Evolutionary conservation across 257 asterid species (phyloP).

Genomic region (Agastache rugosa): DNA sequence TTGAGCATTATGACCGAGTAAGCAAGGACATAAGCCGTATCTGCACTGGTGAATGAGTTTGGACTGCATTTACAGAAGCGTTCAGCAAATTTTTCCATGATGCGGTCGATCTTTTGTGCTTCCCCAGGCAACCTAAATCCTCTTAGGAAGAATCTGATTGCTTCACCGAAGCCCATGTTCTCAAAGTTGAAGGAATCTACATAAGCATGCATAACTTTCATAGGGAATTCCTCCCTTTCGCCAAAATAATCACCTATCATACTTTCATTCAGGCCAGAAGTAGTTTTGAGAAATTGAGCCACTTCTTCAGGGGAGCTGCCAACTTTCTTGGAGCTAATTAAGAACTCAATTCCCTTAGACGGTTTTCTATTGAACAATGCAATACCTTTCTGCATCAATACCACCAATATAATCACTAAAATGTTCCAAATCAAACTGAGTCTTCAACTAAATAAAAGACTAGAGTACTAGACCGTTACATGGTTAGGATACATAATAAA

Average conservation of each 20-base stretch:
- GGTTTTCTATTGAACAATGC: conserved; percentile 94
- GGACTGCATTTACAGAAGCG: conserved; percentile 98
- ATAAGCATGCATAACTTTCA: conserved; percentile 98
- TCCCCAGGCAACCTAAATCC: conserved; percentile 99
- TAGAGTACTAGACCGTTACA: conserved; percentile 17
- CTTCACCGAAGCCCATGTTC: conserved; percentile 91
- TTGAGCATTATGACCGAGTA: conserved; percentile 99
- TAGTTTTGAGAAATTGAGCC: conserved; percentile 83
- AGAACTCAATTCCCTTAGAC: conserved; percentile 92
- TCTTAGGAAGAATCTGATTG: conserved; percentile 90
- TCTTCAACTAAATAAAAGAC: conserved; percentile 13
- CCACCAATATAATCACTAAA: conserved; percentile 40
- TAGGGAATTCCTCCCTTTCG: conserved; percentile 91
- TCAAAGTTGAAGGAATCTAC: conserved; percentile 94
- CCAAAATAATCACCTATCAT: conserved; percentile 98
- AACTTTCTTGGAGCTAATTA: conserved; percentile 76
- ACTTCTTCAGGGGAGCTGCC: conserved; percentile 92
- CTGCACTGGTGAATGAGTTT: conserved; percentile 91
- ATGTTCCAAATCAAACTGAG: conserved; percentile 9
- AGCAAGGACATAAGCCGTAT: conserved; percentile 97
- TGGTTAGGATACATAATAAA: conserved; percentile 12
- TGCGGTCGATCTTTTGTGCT: conserved; percentile 97
- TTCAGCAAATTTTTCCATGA: conserved; percentile 99
- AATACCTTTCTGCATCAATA: conserved; percentile 89
- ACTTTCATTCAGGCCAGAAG: conserved; percentile 87